Percentiles rank a stretch among this genome's conserved stretches.
These are phyloP conservation scores for Macroventuria anomochaeta DNA, from an alignment of 2,329 filamentous ascomycete genomes.

Conservation along the genomic window DNA sequence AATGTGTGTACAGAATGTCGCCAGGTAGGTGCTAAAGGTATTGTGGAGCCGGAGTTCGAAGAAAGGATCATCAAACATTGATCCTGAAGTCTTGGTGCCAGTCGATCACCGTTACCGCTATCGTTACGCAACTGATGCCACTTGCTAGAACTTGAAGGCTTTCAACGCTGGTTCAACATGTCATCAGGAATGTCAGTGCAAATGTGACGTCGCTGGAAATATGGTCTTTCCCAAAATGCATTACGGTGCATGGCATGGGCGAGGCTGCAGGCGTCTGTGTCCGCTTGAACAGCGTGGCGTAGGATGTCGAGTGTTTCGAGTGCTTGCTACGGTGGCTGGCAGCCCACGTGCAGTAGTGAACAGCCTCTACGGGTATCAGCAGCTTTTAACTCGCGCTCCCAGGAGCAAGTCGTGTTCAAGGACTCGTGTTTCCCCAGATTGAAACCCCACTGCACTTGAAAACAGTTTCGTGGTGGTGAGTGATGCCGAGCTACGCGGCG, in stretches of 20 bases:
- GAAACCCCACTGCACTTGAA: neutral
- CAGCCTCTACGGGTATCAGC: slow-evolving; percentile 2
- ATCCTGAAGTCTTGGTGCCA: slow-evolving; percentile 2
- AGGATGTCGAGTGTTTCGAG: slow-evolving; percentile 4
- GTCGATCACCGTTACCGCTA: neutral
- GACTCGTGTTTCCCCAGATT: neutral
- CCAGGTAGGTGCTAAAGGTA: neutral
- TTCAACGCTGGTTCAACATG: neutral
- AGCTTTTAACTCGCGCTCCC: neutral
- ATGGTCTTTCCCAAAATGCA: neutral
- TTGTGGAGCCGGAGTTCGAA: neutral
- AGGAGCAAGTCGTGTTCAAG: neutral
- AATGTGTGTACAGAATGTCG: neutral
- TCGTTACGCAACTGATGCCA: neutral
- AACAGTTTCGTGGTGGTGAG: slow-evolving; percentile 5
- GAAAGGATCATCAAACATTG: slow-evolving; percentile 11
- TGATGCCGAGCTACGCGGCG: slow-evolving; percentile 11
- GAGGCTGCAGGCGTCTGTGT: slow-evolving; percentile 3
- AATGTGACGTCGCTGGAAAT: slow-evolving; percentile 8
- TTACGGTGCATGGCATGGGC: neutral
- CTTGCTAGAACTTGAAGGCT: neutral
- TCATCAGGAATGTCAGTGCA: neutral
- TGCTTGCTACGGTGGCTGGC: neutral
- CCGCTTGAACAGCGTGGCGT: slow-evolving; percentile 5
- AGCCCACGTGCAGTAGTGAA: neutral